Conservation (phyloP, 768 basidiomycete species). For the Leccinum imitatum region DNA sequence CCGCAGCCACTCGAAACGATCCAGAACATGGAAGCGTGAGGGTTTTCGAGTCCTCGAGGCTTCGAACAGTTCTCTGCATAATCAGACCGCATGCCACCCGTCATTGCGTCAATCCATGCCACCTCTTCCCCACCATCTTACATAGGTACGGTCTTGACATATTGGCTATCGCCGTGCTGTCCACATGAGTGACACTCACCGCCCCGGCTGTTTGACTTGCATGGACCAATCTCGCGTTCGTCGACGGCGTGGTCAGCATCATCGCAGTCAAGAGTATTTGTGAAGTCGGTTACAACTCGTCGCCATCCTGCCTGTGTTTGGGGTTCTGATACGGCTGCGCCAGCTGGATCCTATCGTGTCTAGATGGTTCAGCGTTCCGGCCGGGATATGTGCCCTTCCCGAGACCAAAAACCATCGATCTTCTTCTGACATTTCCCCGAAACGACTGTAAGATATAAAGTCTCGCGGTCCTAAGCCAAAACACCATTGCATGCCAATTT, state of each 20-base stretch:
- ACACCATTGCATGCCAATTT: too few relatives aligned
- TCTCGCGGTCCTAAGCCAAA: too few relatives aligned
- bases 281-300: background rate
- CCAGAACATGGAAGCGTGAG: background rate
- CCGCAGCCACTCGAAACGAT: background rate
- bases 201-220: background rate
- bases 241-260: background rate
- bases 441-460: too few relatives aligned
- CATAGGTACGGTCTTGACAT: too few relatives aligned
- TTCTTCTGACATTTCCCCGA: background rate
- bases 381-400: background rate
- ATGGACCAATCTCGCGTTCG: too few relatives aligned
- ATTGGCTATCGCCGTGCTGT: background rate
- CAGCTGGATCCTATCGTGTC: background rate
- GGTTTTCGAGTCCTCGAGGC: background rate
- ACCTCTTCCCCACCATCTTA: background rate
- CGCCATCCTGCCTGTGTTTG: background rate
- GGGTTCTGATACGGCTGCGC: background rate
- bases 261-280: background rate
- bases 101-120: background rate
- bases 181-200: background rate
- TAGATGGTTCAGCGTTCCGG: background rate
- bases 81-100: background rate
- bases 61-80: background rate
- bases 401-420: background rate